A percentile compares a stretch with the other conserved stretches of the same genome.
phyloP scores from a whole-genome alignment of 495 filamentous ascomycete genomes.

The Glonium stellatum region DNA sequence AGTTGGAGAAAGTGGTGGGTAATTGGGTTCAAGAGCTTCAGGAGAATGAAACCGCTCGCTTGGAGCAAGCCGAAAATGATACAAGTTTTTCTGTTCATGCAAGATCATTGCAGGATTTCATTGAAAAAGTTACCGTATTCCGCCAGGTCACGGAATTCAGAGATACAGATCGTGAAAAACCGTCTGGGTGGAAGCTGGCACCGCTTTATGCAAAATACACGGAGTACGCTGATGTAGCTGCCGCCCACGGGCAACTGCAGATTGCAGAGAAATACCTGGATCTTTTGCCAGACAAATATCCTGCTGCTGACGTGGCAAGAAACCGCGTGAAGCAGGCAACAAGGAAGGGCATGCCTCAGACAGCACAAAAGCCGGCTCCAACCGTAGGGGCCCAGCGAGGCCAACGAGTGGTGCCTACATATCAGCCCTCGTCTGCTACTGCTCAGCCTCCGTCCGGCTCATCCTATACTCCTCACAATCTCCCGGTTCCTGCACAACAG shows the following conservation, averaged over 20 bases:
- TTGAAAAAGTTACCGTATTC: slow-evolving; percentile 98
- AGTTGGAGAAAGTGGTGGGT: slow-evolving; percentile 88
- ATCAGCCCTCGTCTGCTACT: slow-evolving; percentile 20
- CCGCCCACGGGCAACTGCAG: slow-evolving; percentile 77
- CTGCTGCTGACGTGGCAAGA: slow-evolving; percentile 79
- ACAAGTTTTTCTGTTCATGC: slow-evolving; percentile 90
- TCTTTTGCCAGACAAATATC: slow-evolving; percentile 77
- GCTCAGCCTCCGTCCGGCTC: slow-evolving; percentile 18
- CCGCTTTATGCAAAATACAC: slow-evolving; percentile 89
- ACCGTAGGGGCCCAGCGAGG: slow-evolving; percentile 24
- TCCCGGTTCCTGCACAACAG: slow-evolving; percentile 7
- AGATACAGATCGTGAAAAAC: slow-evolving; percentile 62
- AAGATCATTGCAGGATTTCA: slow-evolving; percentile 78
- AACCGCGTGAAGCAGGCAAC: slow-evolving; percentile 82
- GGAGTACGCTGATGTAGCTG: slow-evolving; percentile 93
- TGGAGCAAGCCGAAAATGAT: slow-evolving; percentile 59
- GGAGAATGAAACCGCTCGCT: slow-evolving; percentile 67
- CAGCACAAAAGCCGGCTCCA: slow-evolving; percentile 23
- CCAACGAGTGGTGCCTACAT: slow-evolving; percentile 22
- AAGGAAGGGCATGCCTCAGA: slow-evolving; percentile 52
- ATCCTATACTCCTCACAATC: slow-evolving; percentile 28
- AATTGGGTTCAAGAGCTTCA: slow-evolving; percentile 90
- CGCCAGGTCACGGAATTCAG: slow-evolving; percentile 86
- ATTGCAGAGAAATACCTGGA: slow-evolving; percentile 87
- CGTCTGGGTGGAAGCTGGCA: slow-evolving; percentile 81